Conservation (phyloP, 2,329 filamentous ascomycete species). For the Aspergillus hiratsukae region DNA sequence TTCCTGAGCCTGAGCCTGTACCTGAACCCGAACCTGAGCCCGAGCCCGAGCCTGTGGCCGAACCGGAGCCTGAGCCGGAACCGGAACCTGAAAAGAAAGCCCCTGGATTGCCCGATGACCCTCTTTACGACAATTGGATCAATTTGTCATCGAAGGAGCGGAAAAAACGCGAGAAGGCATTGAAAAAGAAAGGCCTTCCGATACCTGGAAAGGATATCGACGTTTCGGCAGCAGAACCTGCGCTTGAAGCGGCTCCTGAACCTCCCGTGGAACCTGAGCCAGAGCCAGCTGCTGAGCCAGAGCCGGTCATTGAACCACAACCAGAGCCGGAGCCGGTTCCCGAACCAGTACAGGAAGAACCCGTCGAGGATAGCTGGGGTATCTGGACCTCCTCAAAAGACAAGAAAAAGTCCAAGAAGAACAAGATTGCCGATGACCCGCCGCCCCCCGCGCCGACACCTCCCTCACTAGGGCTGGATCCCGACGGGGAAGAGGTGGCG, state of each 20-base stretch:
- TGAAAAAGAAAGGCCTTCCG: constrained; percentile 25
- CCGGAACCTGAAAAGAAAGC: constrained; percentile 20
- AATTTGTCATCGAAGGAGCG: constrained; percentile 39
- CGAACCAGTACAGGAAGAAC: constrained; percentile 18
- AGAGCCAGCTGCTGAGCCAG: constrained; percentile 16
- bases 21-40: constrained; percentile 13
- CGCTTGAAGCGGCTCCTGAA: constrained; percentile 19
- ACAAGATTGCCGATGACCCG: constrained; percentile 39
- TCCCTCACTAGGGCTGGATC: constrained; percentile 41
- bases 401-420: constrained; percentile 49
- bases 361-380: constrained; percentile 26
- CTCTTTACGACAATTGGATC: constrained; percentile 33
- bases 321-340: constrained; percentile 22
- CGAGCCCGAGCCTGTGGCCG: constrained; percentile 28
- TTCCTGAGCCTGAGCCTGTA: constrained; percentile 19
- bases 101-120: constrained; percentile 32
- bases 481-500: constrained; percentile 32
- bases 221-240: constrained; percentile 19
- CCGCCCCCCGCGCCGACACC: constrained; percentile 48
- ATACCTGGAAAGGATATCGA: constrained; percentile 28
- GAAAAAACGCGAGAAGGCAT: constrained; percentile 39
- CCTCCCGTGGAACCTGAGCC: constrained; percentile 7
- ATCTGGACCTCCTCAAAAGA: constrained; percentile 37
- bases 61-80: constrained; percentile 26
- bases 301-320: constrained; percentile 12